Conservation (phyloP, 192 early-diverging fungal genomes). For the Umbelopsis vinacea region DNA sequence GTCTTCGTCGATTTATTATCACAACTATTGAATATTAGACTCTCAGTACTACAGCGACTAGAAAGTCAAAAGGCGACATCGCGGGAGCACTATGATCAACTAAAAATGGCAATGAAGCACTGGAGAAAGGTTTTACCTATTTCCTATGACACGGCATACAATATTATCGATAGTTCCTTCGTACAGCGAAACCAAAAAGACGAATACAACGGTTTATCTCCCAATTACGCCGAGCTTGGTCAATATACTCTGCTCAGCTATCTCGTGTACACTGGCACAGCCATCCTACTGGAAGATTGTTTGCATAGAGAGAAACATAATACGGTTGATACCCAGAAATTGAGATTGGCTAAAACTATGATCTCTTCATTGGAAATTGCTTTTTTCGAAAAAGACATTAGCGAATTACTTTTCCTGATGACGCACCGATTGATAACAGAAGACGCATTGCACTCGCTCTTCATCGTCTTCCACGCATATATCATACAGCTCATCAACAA, state of each 20-base stretch:
- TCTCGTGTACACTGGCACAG: not conserved
- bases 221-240: not conserved
- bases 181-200: not conserved
- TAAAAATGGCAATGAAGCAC: not conserved
- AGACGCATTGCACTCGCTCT: not conserved
- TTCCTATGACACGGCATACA: not conserved
- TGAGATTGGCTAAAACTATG: not conserved
- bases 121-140: not conserved
- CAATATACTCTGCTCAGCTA: not conserved
- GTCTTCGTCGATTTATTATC: not conserved
- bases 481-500: not conserved
- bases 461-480: not conserved
- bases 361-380: not conserved
- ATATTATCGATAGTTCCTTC: not conserved
- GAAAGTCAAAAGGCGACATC: not conserved
- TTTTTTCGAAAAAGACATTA: not conserved
- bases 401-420: not conserved
- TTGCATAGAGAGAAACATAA: not conserved
- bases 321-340: too few species aligned
- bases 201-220: not conserved
- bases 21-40: not conserved
- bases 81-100: not conserved
- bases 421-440: not conserved
- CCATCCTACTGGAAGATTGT: not conserved
- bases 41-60: too few species aligned